A percentile compares a stretch with the other conserved stretches of the same genome.
Evolutionary conservation across 2,329 filamentous ascomycete genomes (phyloP).

Genomic region (Hymenoscyphus albidus): DNA sequence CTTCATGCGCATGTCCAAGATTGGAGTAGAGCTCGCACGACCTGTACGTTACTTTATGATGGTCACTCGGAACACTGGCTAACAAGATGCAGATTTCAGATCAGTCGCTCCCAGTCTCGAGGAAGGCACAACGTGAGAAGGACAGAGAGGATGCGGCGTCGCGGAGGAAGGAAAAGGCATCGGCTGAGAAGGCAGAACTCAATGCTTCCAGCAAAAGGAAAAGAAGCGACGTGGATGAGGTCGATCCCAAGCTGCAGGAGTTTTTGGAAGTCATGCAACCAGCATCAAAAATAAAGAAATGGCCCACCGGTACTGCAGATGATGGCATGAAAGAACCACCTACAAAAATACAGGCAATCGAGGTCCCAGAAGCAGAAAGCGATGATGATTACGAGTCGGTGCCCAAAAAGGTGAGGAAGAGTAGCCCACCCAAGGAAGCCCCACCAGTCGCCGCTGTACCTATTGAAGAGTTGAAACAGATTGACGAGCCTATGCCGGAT

Average conservation of each 20-base stretch:
- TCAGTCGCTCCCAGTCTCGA: constrained; percentile 36
- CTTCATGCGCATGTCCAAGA: constrained; percentile 94
- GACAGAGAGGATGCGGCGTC: constrained; percentile 30
- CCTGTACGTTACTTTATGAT: constrained; percentile 53
- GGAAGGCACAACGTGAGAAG: constrained; percentile 37
- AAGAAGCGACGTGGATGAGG: constrained; percentile 52
- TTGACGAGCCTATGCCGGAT: constrained; percentile 28
- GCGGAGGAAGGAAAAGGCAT: constrained; percentile 21
- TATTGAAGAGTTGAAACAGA: constrained; percentile 11
- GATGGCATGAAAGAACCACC: constrained; percentile 38
- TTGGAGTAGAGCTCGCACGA: constrained; percentile 81
- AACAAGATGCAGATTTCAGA: constrained; percentile 35
- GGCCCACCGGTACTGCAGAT: constrained; percentile 51
- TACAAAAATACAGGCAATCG: constrained; percentile 40
- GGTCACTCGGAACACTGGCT: constrained; percentile 3
- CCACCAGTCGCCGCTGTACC: constrained; percentile 9
- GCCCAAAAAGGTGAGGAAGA: constrained; percentile 47
- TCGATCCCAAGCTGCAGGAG: constrained; percentile 79
- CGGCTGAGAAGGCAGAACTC: constrained; percentile 35
- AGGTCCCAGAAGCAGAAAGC: constrained; percentile 54
- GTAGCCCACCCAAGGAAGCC: constrained; percentile 20
- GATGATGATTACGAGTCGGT: constrained; percentile 73
- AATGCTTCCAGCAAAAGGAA: constrained; percentile 58
- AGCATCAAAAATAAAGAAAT: constrained; percentile 59
- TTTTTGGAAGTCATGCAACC: constrained; percentile 80